Evolutionary conservation across 2,329 filamentous ascomycete species (phyloP).

Genomic region (Endocalyx cinctus): DNA sequence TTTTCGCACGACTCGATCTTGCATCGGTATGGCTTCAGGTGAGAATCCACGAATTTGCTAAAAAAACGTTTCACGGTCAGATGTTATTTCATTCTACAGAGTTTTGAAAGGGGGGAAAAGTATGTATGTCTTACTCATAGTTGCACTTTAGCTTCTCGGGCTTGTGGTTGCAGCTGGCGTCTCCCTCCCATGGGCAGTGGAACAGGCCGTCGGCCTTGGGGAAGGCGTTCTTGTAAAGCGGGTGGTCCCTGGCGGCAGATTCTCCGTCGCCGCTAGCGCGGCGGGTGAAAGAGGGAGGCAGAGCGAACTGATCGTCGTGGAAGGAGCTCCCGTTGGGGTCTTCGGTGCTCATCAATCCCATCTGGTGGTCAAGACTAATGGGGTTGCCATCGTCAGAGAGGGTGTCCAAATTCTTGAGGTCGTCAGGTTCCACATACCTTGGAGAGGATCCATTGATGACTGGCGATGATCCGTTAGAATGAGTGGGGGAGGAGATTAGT

Average conservation of each 20-base stretch:
- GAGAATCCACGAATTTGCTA: slow-evolving; percentile 96
- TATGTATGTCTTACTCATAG: slow-evolving; percentile 73
- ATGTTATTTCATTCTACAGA: slow-evolving; percentile 3
- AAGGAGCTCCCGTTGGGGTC: slow-evolving; percentile 32
- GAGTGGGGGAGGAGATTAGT: slow-evolving; percentile 37
- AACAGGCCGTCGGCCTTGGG: slow-evolving; percentile 74
- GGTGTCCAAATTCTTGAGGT: slow-evolving; percentile 11
- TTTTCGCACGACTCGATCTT: slow-evolving; percentile 79
- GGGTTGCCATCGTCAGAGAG: slow-evolving; percentile 26
- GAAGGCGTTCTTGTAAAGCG: slow-evolving; percentile 63
- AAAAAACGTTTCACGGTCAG: slow-evolving; percentile 12
- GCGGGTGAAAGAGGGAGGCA: slow-evolving; percentile 40
- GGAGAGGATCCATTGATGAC: slow-evolving; percentile 47
- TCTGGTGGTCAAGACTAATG: slow-evolving; percentile 34
- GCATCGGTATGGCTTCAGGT: slow-evolving; percentile 94
- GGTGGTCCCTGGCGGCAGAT: slow-evolving; percentile 57
- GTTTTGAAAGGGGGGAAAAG: neutral
- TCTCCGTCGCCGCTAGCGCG: slow-evolving; percentile 50
- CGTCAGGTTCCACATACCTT: slow-evolving; percentile 40
- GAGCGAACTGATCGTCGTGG: slow-evolving; percentile 32
- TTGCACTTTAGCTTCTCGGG: slow-evolving; percentile 98
- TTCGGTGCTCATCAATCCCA: slow-evolving; percentile 33
- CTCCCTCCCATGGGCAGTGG: slow-evolving; percentile 83
- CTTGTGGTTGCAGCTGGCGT: slow-evolving; percentile 74
- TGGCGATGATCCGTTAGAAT: slow-evolving; percentile 45